phyloP scores from a whole-genome alignment of 2,329 filamentous ascomycete genomes.

The Trichoderma guizhouense region DNA sequence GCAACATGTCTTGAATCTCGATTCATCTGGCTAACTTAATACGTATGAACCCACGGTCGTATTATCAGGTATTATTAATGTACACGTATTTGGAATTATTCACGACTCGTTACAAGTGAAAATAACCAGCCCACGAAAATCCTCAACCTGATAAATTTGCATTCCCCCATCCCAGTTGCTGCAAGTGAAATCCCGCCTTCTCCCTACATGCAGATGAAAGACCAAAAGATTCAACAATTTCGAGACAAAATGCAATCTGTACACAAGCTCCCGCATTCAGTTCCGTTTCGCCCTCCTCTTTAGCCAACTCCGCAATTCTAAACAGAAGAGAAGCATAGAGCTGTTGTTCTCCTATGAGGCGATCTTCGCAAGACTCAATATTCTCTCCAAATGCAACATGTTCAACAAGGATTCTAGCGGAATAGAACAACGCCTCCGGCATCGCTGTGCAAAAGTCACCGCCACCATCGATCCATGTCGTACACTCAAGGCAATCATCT shows the following conservation, averaged over 20 bases:
- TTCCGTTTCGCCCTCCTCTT: neutral
- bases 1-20: neutral
- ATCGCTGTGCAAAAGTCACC: constrained; percentile 1
- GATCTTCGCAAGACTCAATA: neutral
- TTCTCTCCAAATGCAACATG: neutral
- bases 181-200: neutral
- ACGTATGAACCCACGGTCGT: neutral
- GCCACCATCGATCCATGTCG: neutral
- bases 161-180: neutral
- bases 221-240: neutral
- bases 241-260: constrained; percentile 3
- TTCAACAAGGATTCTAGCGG: neutral
- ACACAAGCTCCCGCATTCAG: constrained; percentile 4
- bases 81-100: neutral
- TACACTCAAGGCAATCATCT: neutral
- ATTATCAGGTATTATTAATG: neutral
- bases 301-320: neutral
- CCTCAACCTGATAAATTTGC: neutral
- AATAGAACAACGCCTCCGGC: neutral
- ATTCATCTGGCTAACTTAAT: neutral
- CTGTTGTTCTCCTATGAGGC: neutral
- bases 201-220: neutral
- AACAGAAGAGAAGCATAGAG: neutral
- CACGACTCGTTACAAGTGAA: neutral
- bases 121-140: neutral